A percentile compares a stretch with the other conserved stretches of the same genome.
Conservation (phyloP, 2,329 filamentous ascomycete genomes). For the Paecilomyces fulvus region DNA sequence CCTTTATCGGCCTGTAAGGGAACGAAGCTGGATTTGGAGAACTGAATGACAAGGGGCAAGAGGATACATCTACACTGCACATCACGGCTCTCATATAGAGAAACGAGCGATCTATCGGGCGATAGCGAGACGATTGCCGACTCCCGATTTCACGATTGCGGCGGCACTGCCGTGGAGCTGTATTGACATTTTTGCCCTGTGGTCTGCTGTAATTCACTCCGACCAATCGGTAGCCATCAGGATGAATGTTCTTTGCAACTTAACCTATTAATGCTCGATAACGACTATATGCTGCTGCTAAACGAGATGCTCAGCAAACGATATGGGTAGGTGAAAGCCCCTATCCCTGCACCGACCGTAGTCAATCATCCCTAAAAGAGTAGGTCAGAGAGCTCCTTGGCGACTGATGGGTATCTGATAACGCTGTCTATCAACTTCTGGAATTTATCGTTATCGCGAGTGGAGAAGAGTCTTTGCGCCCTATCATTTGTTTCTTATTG, state of each 20-base stretch:
- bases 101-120: background rate
- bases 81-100: background rate
- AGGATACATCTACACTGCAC: background rate
- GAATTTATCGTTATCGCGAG: background rate
- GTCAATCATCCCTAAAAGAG: background rate
- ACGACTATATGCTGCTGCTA: background rate
- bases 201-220: background rate
- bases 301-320: background rate
- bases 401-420: background rate
- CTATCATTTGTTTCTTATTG: background rate
- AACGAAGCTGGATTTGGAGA: background rate
- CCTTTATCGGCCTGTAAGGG: background rate
- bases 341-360: background rate
- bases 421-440: background rate
- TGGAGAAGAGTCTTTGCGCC: background rate
- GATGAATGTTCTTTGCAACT: background rate
- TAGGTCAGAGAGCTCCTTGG: background rate
- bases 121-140: background rate
- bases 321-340: background rate
- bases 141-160: background rate
- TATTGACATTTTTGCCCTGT: background rate
- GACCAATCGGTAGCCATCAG: background rate
- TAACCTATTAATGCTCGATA: background rate
- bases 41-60: background rate
- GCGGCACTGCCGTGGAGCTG: background rate